Percentiles rank a stretch among this genome's conserved stretches.
Conservation (phyloP, 2,329 filamentous ascomycete genomes). For the Pleoardoris graminearum region DNA sequence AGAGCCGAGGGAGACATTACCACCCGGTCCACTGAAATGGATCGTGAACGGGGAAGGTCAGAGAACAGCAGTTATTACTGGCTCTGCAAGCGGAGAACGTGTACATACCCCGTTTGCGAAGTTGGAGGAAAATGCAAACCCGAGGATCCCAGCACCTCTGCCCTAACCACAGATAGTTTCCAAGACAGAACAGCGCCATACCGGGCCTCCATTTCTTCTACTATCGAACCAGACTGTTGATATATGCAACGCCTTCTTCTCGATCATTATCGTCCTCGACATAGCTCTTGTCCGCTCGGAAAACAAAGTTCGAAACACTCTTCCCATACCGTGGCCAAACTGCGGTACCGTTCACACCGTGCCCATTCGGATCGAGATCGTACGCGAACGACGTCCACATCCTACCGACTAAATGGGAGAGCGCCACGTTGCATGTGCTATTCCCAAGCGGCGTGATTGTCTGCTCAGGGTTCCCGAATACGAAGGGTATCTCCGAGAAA, state of each 20-base stretch:
- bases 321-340: constrained; percentile 27
- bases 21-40: not conserved
- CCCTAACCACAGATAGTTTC: too few relatives aligned
- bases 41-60: not conserved
- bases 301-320: constrained; percentile 31
- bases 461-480: constrained; percentile 35
- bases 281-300: constrained; percentile 31
- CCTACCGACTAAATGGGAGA: constrained; percentile 31
- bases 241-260: constrained; percentile 26
- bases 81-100: not conserved
- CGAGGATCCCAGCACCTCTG: not conserved
- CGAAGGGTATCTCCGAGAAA: constrained; percentile 38
- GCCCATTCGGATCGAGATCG: constrained; percentile 34
- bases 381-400: constrained; percentile 40
- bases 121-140: not conserved
- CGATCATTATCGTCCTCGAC: constrained; percentile 29
- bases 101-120: not conserved
- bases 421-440: constrained; percentile 20
- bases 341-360: constrained; percentile 22
- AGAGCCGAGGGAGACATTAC: not conserved
- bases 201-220: not conserved
- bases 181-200: too few relatives aligned
- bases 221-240: constrained; percentile 28
- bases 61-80: not conserved
- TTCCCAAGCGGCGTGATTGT: constrained; percentile 33